These are phyloP conservation scores for Lichtheimia ramosa DNA, from an alignment of 371 early-diverging fungal species.

Conservation along the genomic window DNA sequence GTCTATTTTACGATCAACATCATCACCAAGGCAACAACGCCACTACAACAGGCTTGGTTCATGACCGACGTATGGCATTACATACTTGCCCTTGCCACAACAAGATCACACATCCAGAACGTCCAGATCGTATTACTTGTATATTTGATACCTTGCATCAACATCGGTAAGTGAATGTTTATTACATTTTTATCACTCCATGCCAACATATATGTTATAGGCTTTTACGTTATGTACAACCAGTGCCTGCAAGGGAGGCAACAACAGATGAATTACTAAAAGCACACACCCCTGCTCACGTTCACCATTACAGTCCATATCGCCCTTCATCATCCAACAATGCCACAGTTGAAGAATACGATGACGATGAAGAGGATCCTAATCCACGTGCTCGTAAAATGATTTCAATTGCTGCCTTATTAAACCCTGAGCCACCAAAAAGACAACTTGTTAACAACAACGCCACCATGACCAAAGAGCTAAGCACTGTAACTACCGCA, in stretches of 20 bases:
- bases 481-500: slow-evolving; percentile 22
- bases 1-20: slow-evolving; percentile 53
- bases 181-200: background rate
- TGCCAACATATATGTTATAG: slow-evolving; percentile 12
- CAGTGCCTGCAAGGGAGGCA: slow-evolving; percentile 54
- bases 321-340: background rate
- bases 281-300: slow-evolving; percentile 54
- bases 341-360: background rate
- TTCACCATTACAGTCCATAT: slow-evolving; percentile 48
- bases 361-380: slow-evolving; percentile 12
- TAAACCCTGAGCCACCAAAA: slow-evolving; percentile 6
- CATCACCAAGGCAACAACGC: slow-evolving; percentile 41
- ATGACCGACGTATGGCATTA: slow-evolving; percentile 55
- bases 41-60: slow-evolving; percentile 39
- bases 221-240: slow-evolving; percentile 48
- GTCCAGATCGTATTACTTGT: slow-evolving; percentile 56
- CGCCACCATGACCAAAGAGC: slow-evolving; percentile 2
- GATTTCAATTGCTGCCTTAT: slow-evolving; percentile 42
- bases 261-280: slow-evolving; percentile 48
- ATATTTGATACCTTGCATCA: slow-evolving; percentile 33
- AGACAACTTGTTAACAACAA: slow-evolving; percentile 8
- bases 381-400: slow-evolving; percentile 23
- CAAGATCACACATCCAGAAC: slow-evolving; percentile 62
- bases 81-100: slow-evolving; percentile 57
- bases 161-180: slow-evolving; percentile 28